Evolutionary conservation across 768 basidiomycete genomes (phyloP).

Genomic region (Mrakia blollopis): DNA sequence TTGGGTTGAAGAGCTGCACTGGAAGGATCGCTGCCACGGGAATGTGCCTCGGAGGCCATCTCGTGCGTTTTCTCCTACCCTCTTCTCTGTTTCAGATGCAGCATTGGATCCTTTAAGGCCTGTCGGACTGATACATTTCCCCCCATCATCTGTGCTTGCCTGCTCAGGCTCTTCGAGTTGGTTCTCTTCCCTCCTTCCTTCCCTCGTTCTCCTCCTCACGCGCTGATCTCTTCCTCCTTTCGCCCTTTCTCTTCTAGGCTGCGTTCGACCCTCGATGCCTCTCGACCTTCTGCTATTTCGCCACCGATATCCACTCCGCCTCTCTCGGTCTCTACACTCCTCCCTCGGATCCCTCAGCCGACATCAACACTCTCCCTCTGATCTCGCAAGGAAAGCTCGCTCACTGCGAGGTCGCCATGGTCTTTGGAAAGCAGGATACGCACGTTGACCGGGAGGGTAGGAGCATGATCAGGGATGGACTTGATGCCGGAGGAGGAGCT

Average conservation of each 20-base stretch:
- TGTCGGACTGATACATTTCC: not conserved
- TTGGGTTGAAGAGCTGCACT: conserved; percentile 72
- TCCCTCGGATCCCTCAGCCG: conserved; percentile 65
- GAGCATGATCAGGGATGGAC: conserved; percentile 70
- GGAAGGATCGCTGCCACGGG: conserved; percentile 65
- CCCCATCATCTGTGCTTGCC: no score
- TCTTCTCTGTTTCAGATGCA: conserved; percentile 56
- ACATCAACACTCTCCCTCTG: conserved; percentile 54
- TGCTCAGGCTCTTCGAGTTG: conserved; percentile 47
- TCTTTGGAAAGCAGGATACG: conserved; percentile 95
- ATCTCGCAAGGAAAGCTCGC: conserved; percentile 69
- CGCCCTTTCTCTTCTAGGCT: conserved; percentile 52
- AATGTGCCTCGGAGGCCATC: conserved; percentile 40
- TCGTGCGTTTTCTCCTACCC: conserved; percentile 48
- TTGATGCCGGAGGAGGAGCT: conserved; percentile 73
- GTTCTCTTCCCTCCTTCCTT: conserved; percentile 35
- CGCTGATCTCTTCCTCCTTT: not conserved
- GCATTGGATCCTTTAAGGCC: no score
- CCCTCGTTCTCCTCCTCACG: not conserved
- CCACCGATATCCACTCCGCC: conserved; percentile 74
- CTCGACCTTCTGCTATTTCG: conserved; percentile 87
- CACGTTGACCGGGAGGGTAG: conserved; percentile 85
- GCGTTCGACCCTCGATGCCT: conserved; percentile 81
- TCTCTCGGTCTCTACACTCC: conserved; percentile 56
- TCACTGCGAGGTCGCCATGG: conserved; percentile 84